Conservation (phyloP, 352 stramenopile species). For the Globisporangium paddicum region DNA sequence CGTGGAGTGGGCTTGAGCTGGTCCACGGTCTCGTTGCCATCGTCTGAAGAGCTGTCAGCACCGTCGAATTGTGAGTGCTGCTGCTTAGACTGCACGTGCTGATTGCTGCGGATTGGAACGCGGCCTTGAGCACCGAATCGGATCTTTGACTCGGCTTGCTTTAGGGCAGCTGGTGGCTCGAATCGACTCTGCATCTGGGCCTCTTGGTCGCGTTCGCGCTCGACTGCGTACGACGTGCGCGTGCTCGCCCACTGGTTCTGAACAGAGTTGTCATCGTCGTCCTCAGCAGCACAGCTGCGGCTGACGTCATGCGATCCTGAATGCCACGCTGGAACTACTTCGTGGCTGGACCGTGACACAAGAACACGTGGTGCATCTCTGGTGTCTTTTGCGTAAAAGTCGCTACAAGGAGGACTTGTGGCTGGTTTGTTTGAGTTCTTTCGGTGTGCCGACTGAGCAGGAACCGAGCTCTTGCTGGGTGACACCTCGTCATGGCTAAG, state of each 20-base stretch:
- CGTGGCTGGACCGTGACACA: no score
- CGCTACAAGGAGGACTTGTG: no score
- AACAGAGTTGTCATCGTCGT: conserved; percentile 1
- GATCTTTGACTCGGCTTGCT: not conserved
- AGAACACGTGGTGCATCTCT: not conserved
- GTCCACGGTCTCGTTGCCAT: not conserved
- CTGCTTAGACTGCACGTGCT: not conserved
- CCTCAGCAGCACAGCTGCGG: not conserved
- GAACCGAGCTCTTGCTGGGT: not conserved
- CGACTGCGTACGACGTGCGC: conserved; percentile 1
- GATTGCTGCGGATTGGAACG: conserved; percentile 32
- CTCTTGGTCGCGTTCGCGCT: not conserved
- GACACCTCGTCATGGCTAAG: not conserved
- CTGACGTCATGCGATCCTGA: not conserved
- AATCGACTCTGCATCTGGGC: no score
- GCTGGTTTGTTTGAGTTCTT: not conserved
- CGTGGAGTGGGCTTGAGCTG: not conserved
- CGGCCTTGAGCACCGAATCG: conserved; percentile 24
- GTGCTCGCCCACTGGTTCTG: conserved; percentile 10
- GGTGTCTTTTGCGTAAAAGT: no score
- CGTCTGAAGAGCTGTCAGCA: conserved; percentile 5
- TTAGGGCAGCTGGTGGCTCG: not conserved
- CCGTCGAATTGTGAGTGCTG: not conserved
- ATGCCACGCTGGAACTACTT: not conserved
- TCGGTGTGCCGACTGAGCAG: not conserved